phyloP scores from a whole-genome alignment of 208 protist species.

The Crithidia bombi region DNA sequence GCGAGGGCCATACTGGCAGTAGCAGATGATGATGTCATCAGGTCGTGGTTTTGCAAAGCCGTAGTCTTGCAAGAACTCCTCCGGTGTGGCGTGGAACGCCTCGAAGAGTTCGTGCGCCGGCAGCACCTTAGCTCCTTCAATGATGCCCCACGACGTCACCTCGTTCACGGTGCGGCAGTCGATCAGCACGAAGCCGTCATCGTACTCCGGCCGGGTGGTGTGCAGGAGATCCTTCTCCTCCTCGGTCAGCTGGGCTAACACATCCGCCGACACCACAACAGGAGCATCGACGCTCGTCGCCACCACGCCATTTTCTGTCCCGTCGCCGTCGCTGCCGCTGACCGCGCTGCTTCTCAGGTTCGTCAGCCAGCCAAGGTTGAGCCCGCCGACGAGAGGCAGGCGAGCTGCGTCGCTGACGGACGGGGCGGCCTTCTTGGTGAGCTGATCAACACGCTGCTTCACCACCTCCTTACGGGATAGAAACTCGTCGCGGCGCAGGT shows the following conservation, averaged over 20 bases:
- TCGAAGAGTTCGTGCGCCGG: conserved; percentile 86
- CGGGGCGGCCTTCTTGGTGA: conserved; percentile 40
- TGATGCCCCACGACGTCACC: conserved; percentile 85
- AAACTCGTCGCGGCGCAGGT: conserved; percentile 52
- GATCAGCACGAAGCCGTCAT: conserved; percentile 77
- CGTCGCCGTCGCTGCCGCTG: conserved; percentile 3
- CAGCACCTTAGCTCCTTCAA: conserved; percentile 83
- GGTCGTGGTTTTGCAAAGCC: conserved; percentile 76
- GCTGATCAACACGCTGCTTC: conserved; percentile 49
- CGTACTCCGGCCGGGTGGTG: conserved; percentile 67
- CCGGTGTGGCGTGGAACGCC: conserved; percentile 74
- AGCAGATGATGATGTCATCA: conserved; percentile 79
- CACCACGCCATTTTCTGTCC: conserved; percentile 33
- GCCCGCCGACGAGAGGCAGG: conserved; percentile 43
- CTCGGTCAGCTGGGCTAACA: conserved; percentile 46
- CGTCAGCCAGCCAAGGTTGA: conserved; percentile 32
- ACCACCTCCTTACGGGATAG: conserved; percentile 49
- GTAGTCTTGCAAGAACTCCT: conserved; percentile 73
- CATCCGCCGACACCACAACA: conserved; percentile 44
- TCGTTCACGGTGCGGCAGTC: conserved; percentile 88
- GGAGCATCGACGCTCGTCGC: conserved; percentile 40
- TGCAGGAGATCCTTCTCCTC: conserved; percentile 61
- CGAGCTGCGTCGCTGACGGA: conserved; percentile 43
- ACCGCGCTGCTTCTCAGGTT: conserved; percentile 9
- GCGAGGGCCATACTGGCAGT: conserved; percentile 83